Percentiles rank a stretch among this genome's conserved stretches.
Evolutionary conservation across 2,329 filamentous ascomycete genomes (phyloP).

Genomic region (Periglandula ipomoeae): DNA sequence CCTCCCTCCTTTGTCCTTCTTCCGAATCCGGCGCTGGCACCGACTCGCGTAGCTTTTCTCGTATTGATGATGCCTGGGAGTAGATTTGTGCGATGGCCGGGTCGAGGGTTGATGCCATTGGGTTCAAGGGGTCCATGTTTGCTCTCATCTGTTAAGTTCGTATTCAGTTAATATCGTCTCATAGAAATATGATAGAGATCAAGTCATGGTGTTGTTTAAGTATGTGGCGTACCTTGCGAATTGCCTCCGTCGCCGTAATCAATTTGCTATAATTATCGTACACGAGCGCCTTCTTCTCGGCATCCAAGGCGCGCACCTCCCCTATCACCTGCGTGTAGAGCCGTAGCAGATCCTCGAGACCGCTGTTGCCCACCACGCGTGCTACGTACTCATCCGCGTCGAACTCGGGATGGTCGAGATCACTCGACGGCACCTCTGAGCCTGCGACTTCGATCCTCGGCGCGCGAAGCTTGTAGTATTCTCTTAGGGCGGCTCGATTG

Average conservation of each 20-base stretch:
- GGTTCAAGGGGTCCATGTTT: slow-evolving; percentile 71
- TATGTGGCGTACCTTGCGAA: slow-evolving; percentile 57
- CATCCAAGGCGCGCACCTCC: slow-evolving; percentile 84
- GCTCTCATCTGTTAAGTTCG: slow-evolving; percentile 55
- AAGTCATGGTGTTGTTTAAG: no score
- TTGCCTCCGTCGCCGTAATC: slow-evolving; percentile 93
- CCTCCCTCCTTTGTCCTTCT: slow-evolving; percentile 24
- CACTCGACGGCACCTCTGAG: slow-evolving; percentile 53
- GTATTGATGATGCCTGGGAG: slow-evolving; percentile 46
- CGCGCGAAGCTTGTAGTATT: slow-evolving; percentile 77
- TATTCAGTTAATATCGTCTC: background rate
- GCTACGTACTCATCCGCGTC: slow-evolving; percentile 61
- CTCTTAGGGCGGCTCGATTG: slow-evolving; percentile 79
- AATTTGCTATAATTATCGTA: slow-evolving; percentile 98
- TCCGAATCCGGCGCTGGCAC: slow-evolving; percentile 37
- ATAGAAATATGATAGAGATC: background rate
- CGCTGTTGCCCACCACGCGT: slow-evolving; percentile 49
- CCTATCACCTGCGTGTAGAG: slow-evolving; percentile 63
- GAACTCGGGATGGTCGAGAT: slow-evolving; percentile 68
- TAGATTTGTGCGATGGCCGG: slow-evolving; percentile 70
- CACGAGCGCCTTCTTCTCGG: slow-evolving; percentile 91
- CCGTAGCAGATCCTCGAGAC: slow-evolving; percentile 58
- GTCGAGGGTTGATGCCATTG: slow-evolving; percentile 63
- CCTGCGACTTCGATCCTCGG: slow-evolving; percentile 34
- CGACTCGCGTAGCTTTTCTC: slow-evolving; percentile 38